Evolutionary conservation across 176 grass and related monocot species (phyloP).

Genomic region (bread wheat (Triticum aestivum)): DNA sequence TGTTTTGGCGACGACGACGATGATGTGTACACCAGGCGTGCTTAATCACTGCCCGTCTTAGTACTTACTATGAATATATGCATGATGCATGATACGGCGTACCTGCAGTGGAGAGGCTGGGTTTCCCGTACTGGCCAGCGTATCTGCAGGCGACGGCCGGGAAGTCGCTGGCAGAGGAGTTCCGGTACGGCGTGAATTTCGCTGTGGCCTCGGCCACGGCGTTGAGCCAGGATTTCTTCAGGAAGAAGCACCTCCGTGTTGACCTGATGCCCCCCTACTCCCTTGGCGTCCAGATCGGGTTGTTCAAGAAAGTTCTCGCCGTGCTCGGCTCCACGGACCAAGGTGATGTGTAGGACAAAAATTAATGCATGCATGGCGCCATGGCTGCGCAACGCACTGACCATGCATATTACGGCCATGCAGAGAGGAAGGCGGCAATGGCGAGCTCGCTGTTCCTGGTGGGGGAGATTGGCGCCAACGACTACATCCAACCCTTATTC

Average conservation of each 20-base stretch:
- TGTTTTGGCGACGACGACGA: not conserved
- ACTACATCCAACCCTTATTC: constrained; percentile 67
- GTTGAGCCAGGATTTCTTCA: constrained; percentile 52
- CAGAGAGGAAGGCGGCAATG: constrained; percentile 46
- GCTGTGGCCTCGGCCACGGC: constrained; percentile 69
- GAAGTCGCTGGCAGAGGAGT: constrained; percentile 31
- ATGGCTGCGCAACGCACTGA: no score
- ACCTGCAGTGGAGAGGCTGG: no score
- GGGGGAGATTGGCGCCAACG: constrained; percentile 64
- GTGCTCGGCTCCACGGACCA: constrained; percentile 29
- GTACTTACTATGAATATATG: no score
- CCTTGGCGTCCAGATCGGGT: constrained; percentile 48
- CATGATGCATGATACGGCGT: not conserved
- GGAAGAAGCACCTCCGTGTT: constrained; percentile 41
- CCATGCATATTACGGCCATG: not conserved
- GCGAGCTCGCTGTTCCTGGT: constrained; percentile 52
- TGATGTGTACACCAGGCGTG: no score
- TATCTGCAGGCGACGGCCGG: not conserved
- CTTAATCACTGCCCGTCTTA: no score
- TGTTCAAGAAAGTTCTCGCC: constrained; percentile 54
- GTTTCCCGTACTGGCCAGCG: no score
- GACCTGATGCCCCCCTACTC: constrained; percentile 52
- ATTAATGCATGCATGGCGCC: no score
- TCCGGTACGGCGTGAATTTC: constrained; percentile 65
- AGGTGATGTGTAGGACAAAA: not conserved